Conservation (phyloP, 176 grass and related monocot species). For the Saccharum officinarum region DNA sequence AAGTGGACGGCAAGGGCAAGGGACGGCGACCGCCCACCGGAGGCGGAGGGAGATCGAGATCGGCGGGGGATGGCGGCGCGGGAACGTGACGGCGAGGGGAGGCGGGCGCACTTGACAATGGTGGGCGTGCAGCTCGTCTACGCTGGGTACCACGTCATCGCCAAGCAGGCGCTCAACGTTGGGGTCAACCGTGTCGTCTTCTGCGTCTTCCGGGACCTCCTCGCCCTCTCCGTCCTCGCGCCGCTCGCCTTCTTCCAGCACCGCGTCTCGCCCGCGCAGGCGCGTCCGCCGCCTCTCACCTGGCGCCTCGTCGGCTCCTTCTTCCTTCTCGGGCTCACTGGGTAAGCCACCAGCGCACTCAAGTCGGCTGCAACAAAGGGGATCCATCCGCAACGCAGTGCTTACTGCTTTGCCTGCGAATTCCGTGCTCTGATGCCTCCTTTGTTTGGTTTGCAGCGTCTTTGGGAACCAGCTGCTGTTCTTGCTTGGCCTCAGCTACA, state of each 20-base stretch:
- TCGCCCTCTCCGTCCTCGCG: slow-evolving; percentile 74
- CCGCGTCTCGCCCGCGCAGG: slow-evolving; percentile 25
- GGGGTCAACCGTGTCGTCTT: slow-evolving; percentile 86
- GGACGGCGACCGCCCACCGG: slow-evolving; percentile 2
- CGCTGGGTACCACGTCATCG: slow-evolving; percentile 83
- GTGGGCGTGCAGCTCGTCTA: slow-evolving; percentile 60
- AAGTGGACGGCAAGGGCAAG: neutral
- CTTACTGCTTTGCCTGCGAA: neutral
- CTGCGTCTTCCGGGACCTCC: slow-evolving; percentile 86
- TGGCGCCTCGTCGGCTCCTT: slow-evolving; percentile 61
- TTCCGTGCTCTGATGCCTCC: neutral
- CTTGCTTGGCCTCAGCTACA: slow-evolving; percentile 85
- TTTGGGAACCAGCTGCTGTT: slow-evolving; percentile 93
- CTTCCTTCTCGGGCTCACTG: slow-evolving; percentile 81
- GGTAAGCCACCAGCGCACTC: slow-evolving; percentile 48
- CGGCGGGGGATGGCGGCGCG: slow-evolving; percentile 34
- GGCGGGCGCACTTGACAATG: slow-evolving; percentile 66
- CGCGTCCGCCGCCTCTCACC: slow-evolving; percentile 46
- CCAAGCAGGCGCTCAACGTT: slow-evolving; percentile 81
- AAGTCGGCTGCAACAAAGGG: slow-evolving; percentile 6
- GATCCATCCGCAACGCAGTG: slow-evolving; percentile 20
- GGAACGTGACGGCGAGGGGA: slow-evolving; percentile 22
- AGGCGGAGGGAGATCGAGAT: slow-evolving; percentile 20
- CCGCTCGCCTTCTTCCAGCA: slow-evolving; percentile 71
- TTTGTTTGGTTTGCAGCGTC: slow-evolving; percentile 50